A percentile compares a stretch with the other conserved stretches of the same genome.
These are phyloP conservation scores for Curvularia verruculosa DNA, from an alignment of 2,329 filamentous ascomycete species.

Conservation along the genomic window DNA sequence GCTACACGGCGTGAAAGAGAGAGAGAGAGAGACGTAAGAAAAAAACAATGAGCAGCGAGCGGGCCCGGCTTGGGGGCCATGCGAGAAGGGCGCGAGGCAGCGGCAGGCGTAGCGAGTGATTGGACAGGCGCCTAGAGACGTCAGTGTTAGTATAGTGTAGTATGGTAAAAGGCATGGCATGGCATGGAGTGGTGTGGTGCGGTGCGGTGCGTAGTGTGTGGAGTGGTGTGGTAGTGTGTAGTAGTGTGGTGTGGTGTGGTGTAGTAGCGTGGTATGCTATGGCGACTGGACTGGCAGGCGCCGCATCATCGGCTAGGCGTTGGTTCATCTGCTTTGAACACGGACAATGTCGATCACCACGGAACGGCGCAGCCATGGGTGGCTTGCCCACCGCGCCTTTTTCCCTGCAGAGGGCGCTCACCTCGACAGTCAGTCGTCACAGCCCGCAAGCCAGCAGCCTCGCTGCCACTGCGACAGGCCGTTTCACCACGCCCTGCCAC, in stretches of 20 bases:
- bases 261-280: background rate
- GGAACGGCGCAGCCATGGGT: constrained; percentile 30
- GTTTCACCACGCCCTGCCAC: constrained; percentile 16
- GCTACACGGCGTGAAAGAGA: constrained; percentile 37
- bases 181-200: background rate
- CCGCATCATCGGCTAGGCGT: constrained; percentile 23
- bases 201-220: background rate
- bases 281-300: too few species aligned
- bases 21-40: too few species aligned
- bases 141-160: too few species aligned
- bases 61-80: constrained; percentile 21
- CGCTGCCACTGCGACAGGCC: constrained; percentile 22
- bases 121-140: too few species aligned
- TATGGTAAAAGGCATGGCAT: too few species aligned
- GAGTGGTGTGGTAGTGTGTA: too few species aligned
- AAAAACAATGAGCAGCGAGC: constrained; percentile 9
- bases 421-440: constrained; percentile 28
- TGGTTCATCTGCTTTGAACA: constrained; percentile 35
- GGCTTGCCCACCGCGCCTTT: constrained; percentile 40
- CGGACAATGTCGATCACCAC: constrained; percentile 32
- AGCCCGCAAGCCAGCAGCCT: constrained; percentile 25
- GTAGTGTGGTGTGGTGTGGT: too few species aligned
- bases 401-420: constrained; percentile 37
- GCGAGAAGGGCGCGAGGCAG: constrained; percentile 26
- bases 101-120: constrained; percentile 13